Percentiles rank a stretch among this genome's conserved stretches.
These are phyloP conservation scores for Fusarium pseudocircinatum DNA, from an alignment of 2,329 filamentous ascomycete genomes.

Conservation along the genomic window DNA sequence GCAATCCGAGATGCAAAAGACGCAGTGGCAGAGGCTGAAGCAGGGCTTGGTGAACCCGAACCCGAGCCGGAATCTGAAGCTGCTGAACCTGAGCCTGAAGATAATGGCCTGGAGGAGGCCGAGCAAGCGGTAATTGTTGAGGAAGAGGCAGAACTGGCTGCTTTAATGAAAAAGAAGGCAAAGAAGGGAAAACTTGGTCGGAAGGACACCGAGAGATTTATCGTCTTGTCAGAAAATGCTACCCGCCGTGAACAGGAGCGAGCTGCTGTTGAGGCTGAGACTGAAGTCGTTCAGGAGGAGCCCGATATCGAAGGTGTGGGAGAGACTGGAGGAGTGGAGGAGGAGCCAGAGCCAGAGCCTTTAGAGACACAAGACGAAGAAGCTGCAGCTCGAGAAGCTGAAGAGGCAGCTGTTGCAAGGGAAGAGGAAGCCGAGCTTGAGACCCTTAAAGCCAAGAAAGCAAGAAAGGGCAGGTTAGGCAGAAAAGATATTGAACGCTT, in stretches of 20 bases:
- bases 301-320: constrained; percentile 39
- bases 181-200: constrained; percentile 48
- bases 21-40: constrained; percentile 46
- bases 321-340: constrained; percentile 22
- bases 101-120: constrained; percentile 13
- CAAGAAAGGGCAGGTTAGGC: constrained; percentile 48
- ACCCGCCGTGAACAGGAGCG: constrained; percentile 38
- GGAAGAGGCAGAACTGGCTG: constrained; percentile 54
- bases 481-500: constrained; percentile 37
- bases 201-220: constrained; percentile 37
- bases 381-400: constrained; percentile 9
- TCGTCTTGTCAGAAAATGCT: constrained; percentile 24
- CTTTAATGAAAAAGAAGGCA: constrained; percentile 48
- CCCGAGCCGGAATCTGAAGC: constrained; percentile 43
- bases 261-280: constrained; percentile 12
- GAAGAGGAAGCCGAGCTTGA: constrained; percentile 55
- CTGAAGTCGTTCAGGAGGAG: constrained; percentile 21
- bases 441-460: constrained; percentile 48
- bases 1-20: constrained; percentile 25
- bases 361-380: neutral
- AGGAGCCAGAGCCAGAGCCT: constrained; percentile 19
- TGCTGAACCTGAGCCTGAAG: constrained; percentile 37
- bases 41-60: constrained; percentile 26
- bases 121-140: constrained; percentile 41
- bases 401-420: constrained; percentile 42